Evolutionary conservation across 345 rosid genomes (phyloP), one percentile per base, ranked within the genome.

Genomic region (Linum trigynum): DNA sequence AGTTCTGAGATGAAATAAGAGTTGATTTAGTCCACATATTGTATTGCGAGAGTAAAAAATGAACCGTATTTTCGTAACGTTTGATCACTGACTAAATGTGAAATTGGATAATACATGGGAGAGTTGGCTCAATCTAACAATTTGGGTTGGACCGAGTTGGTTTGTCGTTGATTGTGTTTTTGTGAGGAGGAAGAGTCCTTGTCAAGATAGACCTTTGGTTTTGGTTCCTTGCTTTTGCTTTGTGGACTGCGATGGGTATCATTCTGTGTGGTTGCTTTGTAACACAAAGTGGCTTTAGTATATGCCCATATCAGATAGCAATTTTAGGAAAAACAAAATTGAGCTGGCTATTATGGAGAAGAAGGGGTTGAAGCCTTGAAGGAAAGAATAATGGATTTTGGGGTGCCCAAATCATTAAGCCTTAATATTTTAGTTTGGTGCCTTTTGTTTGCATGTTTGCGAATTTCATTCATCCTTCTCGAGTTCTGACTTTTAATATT

Each of bases 171-270:
- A 17, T 35, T 10, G 36, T 38, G 38, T 1, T 23, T 23, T 23
- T 23, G 32, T 1, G 7, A 17, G 10, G 3, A 1, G 5, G 7
- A n/a, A 17, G 61, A 37, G 61, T 57, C 11, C 3, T 37, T 17
- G 12, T 57, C 11, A 57, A 57, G 53, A 48, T 15, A 48, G 32
- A 60, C 38, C 69, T 59, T 48, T 51, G 38, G 61, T 10, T 38
- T n/a, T 17, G 70, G 62, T 72, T 38, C 75, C 59, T 72, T 72
- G 64, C 75, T 57, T 72, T 67, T 42, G 67, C 71, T 58, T 38
- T 32, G 5, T n/a, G 43, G 59, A 63, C 16, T 57, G 64, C 17
- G 53, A 3, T 57, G 71, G 36, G 71, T 56, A 72, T 72, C 55
- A 51, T 65, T 65, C 38, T 61, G 53, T 48, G 53, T 48, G 53